Base-by-base conservation (phyloP, 345 rosid species). In the Brassica juncea region DNA sequence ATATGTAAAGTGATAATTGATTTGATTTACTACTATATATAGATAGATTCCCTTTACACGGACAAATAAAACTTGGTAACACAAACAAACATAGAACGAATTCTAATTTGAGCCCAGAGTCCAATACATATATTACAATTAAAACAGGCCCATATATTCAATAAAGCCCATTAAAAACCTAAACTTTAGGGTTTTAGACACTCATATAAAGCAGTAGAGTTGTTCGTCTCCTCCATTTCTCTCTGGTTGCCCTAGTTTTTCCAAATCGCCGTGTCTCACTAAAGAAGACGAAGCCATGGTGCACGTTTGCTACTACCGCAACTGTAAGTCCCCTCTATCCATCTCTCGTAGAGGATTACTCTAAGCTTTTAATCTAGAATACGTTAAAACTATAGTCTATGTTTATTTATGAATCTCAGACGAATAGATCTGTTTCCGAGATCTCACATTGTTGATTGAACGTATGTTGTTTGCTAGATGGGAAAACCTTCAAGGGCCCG, bases 401-500 rank as follows among this genome's bases (percentile, higher is more conserved):
- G 32, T 19, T 19, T 19, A 19, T 19, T 19, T 0, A 19, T 19
- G 21, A 19, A 19, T 19, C 21, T 0, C 21, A 0, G 21, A 19
- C 1, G 21, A 19, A 19, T 19, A 19, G 21, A 19, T 19, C 21
- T 19, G 21, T 19, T 19, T 19, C 21, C 1, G 16, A 28, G 10
- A 4, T 4, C 0, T 37, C 5, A 2, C 0, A 3, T 37, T 21
- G 66, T 47, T 16, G 1, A 25, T 37, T 15, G 19, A n/a, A 63
- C 16, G 4, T 25, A 10, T 77, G 5, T 68, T 65, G 62, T 35
- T 7, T 14, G 0, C 19, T 61, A 88, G 89, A 89, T 82, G 89
- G 90, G 30, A 89, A 87, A 44, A 87, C 88, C 16, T 89, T 87
- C 76, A 89, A 89, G 87, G 86, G 87, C 27, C 92, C 90, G 0